phyloP scores from a whole-genome alignment of 306 rosid species.

The Trichosanthes truncata region DNA sequence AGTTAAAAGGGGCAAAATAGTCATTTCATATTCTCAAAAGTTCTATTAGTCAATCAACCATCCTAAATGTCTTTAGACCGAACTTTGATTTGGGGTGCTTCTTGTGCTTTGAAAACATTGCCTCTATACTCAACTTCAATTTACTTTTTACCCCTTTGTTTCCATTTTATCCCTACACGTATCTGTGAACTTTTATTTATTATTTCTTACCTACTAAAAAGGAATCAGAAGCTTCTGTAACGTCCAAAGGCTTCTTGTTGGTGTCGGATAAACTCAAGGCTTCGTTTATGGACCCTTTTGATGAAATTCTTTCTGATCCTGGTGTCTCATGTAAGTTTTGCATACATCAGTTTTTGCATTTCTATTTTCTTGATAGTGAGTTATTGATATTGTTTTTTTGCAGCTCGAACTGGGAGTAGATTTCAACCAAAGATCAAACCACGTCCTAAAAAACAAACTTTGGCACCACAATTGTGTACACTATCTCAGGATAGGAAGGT shows the following conservation, averaged over 20 bases:
- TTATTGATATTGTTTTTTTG: conserved; percentile 5
- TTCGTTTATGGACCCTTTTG: conserved; percentile 48
- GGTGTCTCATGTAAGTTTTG: conserved; percentile 18
- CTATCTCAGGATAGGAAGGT: conserved; percentile 24
- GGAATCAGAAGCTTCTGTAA: not conserved
- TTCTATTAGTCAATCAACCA: not conserved
- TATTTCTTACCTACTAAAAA: not conserved
- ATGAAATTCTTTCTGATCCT: conserved; percentile 35
- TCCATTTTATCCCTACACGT: not conserved
- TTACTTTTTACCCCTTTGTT: not conserved
- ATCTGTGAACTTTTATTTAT: not conserved
- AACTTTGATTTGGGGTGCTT: not conserved
- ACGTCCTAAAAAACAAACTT: conserved; percentile 27
- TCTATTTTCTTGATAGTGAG: not conserved
- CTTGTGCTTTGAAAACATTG: not conserved
- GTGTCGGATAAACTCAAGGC: not conserved
- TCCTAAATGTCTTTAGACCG: not conserved
- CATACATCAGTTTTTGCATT: not conserved
- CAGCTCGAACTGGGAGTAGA: conserved; percentile 36
- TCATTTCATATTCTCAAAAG: not conserved
- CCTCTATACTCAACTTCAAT: not conserved
- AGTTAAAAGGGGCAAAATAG: not conserved
- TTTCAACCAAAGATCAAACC: conserved; percentile 57
- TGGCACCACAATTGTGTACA: conserved; percentile 14
- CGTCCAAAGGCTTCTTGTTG: not conserved